A percentile compares a stretch with the other conserved stretches of the same genome.
phyloP scores from a whole-genome alignment of 2,329 filamentous ascomycete species.

The Aspergillus quadricinctus region DNA sequence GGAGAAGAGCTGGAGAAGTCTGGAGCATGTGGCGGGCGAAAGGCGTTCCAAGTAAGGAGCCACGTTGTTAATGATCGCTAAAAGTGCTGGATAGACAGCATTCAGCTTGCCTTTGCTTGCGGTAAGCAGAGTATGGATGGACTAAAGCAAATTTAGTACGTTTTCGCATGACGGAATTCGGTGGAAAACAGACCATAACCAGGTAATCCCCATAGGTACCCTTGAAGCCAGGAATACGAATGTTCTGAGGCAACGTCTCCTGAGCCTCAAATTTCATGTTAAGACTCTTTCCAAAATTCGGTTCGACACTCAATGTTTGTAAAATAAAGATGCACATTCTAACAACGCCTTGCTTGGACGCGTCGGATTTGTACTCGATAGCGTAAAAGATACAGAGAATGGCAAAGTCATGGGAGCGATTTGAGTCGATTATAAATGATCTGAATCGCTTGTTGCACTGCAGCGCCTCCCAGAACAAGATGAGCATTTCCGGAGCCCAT shows the following conservation, averaged over 20 bases:
- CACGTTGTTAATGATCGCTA: slow-evolving; percentile 92
- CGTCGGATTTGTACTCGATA: slow-evolving; percentile 79
- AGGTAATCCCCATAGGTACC: slow-evolving; percentile 93
- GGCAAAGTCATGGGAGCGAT: slow-evolving; percentile 87
- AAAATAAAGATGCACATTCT: slow-evolving; percentile 97
- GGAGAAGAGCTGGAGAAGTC: slow-evolving; percentile 79
- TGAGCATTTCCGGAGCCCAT: slow-evolving; percentile 92
- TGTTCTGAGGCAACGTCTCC: slow-evolving; percentile 75
- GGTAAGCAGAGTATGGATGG: slow-evolving; percentile 87
- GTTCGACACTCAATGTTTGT: slow-evolving; percentile 90
- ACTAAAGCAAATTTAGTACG: slow-evolving; percentile 47
- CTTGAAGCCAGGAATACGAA: slow-evolving; percentile 77
- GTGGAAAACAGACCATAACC: slow-evolving; percentile 59
- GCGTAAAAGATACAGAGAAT: slow-evolving; percentile 89
- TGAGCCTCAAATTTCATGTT: slow-evolving; percentile 87
- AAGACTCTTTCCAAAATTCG: slow-evolving; percentile 81
- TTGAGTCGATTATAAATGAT: slow-evolving; percentile 94
- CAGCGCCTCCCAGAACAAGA: slow-evolving; percentile 94
- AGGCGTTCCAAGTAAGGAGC: slow-evolving; percentile 77
- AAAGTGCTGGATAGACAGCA: slow-evolving; percentile 83
- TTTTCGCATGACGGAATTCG: not conserved
- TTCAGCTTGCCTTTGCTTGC: slow-evolving; percentile 85
- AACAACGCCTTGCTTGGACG: slow-evolving; percentile 84
- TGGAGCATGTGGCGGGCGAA: slow-evolving; percentile 69
- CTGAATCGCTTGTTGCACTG: slow-evolving; percentile 98